These are phyloP conservation scores for Paralagenidium karlingii DNA, from an alignment of 352 stramenopile species.

Conservation along the genomic window DNA sequence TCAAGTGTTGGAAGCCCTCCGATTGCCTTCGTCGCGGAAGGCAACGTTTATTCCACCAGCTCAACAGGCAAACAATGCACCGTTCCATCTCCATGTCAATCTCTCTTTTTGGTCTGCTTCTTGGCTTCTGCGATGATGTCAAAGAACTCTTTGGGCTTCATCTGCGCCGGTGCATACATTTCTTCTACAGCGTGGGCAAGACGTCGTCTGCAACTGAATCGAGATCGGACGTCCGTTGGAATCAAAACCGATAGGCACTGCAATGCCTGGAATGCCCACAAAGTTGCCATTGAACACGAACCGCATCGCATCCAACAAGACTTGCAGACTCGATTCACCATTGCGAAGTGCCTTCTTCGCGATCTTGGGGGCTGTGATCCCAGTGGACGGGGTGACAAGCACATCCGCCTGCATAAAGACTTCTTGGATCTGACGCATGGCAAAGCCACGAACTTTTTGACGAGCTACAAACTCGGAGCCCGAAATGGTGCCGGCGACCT, in stretches of 20 bases:
- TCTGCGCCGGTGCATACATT: too few relatives aligned
- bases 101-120: too few relatives aligned
- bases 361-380: slow-evolving; percentile 64
- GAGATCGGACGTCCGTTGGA: slow-evolving; percentile 46
- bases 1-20: too few relatives aligned
- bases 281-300: slow-evolving; percentile 83
- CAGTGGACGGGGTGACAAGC: slow-evolving; percentile 77
- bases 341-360: slow-evolving; percentile 40
- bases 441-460: slow-evolving; percentile 78
- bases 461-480: slow-evolving; percentile 73
- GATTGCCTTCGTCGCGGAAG: too few relatives aligned
- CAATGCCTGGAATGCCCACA: slow-evolving; percentile 67
- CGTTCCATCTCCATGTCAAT: too few relatives aligned
- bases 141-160: too few relatives aligned
- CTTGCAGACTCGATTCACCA: slow-evolving; percentile 14
- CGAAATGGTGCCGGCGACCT: slow-evolving; percentile 46
- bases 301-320: slow-evolving; percentile 33
- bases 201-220: slow-evolving; percentile 59
- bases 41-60: too few relatives aligned
- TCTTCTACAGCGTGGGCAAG: too few relatives aligned
- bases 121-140: too few relatives aligned
- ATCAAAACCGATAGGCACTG: slow-evolving; percentile 65
- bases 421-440: slow-evolving; percentile 59
- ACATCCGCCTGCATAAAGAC: slow-evolving; percentile 80
- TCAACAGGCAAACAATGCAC: too few relatives aligned